These are phyloP conservation scores for Sporopachydermia quercuum DNA, from an alignment of 805 yeast genomes.

Conservation along the genomic window DNA sequence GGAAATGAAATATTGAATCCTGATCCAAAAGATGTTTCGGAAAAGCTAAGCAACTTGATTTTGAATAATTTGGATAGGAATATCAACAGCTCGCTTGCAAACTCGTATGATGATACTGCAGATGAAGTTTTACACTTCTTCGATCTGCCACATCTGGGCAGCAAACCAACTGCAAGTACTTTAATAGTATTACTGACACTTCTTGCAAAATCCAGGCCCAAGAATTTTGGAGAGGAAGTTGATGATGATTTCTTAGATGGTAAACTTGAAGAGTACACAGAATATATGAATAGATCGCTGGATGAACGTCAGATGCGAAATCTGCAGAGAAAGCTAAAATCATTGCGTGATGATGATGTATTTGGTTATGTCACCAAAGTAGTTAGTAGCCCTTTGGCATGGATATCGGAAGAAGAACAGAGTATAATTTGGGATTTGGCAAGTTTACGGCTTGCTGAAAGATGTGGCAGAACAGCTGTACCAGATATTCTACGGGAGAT, in stretches of 20 bases:
- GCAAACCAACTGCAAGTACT: neutral
- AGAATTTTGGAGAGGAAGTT: conserved; percentile 1
- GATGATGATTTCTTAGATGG: conserved; percentile 3
- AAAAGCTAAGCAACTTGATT: no score
- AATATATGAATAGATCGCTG: conserved; percentile 10
- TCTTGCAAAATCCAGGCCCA: conserved; percentile 1
- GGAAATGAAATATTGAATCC: no score
- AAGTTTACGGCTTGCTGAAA: conserved; percentile 56
- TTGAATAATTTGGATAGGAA: no score
- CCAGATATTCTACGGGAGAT: conserved; percentile 57
- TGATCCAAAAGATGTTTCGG: no score
- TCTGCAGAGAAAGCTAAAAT: conserved; percentile 9
- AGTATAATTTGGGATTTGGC: conserved; percentile 36
- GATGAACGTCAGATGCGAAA: conserved; percentile 7
- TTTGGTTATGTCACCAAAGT: conserved; percentile 19
- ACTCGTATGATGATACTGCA: neutral
- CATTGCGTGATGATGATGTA: conserved; percentile 10
- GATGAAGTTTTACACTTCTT: neutral
- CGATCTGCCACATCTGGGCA: neutral
- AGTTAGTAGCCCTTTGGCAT: conserved; percentile 21
- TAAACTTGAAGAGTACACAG: conserved; percentile 18
- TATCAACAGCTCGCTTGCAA: no score
- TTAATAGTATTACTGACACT: conserved; percentile 1
- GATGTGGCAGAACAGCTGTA: conserved; percentile 73
- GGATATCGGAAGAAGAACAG: conserved; percentile 25